These are phyloP conservation scores for Geum urbanum DNA, from an alignment of 306 rosid genomes.

Conservation along the genomic window DNA sequence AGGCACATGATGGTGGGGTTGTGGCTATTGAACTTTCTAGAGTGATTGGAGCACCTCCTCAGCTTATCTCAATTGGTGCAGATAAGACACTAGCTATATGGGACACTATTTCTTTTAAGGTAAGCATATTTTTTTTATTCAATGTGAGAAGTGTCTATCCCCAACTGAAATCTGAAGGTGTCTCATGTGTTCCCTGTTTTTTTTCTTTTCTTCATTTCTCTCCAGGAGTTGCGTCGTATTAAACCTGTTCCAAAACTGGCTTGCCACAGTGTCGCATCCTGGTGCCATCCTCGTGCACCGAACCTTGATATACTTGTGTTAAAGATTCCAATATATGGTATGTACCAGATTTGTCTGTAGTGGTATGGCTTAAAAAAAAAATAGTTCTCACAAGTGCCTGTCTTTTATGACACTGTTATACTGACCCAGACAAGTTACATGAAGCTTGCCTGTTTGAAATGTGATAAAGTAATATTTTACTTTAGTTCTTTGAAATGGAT, in stretches of 20 bases:
- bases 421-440: background rate
- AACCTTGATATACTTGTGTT: conserved; percentile 96
- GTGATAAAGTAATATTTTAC: background rate
- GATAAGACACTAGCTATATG: conserved; percentile 97
- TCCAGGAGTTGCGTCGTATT: conserved; percentile 90
- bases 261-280: conserved; percentile 98
- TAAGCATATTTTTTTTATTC: conserved; percentile 22
- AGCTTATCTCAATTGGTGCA: conserved; percentile 95
- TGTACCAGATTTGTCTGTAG: conserved; percentile 7
- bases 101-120: conserved; percentile 97
- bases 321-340: conserved; percentile 98
- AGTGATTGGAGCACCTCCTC: conserved; percentile 94
- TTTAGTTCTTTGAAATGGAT: conserved; percentile 10
- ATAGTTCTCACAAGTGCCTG: background rate
- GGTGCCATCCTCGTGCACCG: conserved; percentile 99
- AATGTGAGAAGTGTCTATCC: conserved; percentile 19
- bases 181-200: conserved; percentile 2
- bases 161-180: conserved; percentile 9
- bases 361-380: background rate
- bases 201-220: conserved; percentile 19
- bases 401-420: background rate
- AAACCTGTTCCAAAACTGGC: conserved; percentile 95
- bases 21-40: conserved; percentile 97
- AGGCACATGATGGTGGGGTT: conserved; percentile 99
- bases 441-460: background rate